Conservation (phyloP, 2,329 filamentous ascomycete genomes). For the Fusarium irregulare region DNA sequence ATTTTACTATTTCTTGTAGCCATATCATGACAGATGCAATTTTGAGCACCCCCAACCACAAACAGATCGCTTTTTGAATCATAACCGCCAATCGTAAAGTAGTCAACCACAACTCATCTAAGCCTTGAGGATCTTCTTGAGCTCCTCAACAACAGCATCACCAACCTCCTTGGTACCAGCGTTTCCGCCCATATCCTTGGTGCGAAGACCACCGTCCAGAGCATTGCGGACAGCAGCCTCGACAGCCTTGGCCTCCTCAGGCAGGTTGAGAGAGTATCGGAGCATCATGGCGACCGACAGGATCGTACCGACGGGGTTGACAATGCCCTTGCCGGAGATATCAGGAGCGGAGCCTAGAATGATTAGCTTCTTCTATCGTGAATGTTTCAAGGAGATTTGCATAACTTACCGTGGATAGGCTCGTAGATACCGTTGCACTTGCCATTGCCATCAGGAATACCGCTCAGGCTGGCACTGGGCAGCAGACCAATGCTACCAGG, state of each 20-base stretch:
- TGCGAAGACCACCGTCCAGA: slow-evolving; percentile 82
- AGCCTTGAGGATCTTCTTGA: slow-evolving; percentile 73
- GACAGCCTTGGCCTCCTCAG: slow-evolving; percentile 79
- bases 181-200: slow-evolving; percentile 85
- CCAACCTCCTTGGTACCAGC: slow-evolving; percentile 78
- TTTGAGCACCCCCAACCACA: not conserved
- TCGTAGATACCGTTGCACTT: slow-evolving; percentile 96
- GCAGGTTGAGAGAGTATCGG: slow-evolving; percentile 87
- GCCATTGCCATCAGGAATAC: slow-evolving; percentile 85
- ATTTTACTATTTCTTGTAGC: slow-evolving; percentile 8
- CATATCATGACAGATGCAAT: not conserved
- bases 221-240: slow-evolving; percentile 84
- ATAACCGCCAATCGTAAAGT: not conserved
- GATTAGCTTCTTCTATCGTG: not conserved
- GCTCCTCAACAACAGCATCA: slow-evolving; percentile 79
- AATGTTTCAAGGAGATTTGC: not conserved
- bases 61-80: slow-evolving; percentile 7
- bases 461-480: slow-evolving; percentile 87
- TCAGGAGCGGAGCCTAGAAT: slow-evolving; percentile 55
- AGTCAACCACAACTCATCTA: slow-evolving; percentile 10
- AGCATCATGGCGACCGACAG: slow-evolving; percentile 96
- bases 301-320: slow-evolving; percentile 90
- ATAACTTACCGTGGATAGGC: slow-evolving; percentile 84
- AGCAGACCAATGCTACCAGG: slow-evolving; percentile 89
- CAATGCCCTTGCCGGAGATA: slow-evolving; percentile 90